Percentiles rank a stretch among this genome's conserved stretches.
These are phyloP conservation scores for Hyphopichia khmerensis DNA, from an alignment of 1,139 yeast species.

Conservation along the genomic window DNA sequence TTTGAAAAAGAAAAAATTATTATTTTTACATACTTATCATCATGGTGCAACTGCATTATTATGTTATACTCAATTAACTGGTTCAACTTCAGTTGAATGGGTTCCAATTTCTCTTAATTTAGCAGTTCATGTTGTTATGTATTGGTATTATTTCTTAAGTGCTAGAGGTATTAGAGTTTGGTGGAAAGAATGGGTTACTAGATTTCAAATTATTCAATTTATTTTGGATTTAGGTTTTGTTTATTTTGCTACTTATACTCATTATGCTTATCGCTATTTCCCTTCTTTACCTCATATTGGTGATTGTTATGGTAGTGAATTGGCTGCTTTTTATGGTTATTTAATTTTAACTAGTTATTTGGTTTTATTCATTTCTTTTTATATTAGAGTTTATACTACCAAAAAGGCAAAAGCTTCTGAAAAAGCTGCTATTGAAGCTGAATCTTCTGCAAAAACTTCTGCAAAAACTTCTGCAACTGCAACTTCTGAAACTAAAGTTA, in stretches of 20 bases:
- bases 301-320: constrained; percentile 87
- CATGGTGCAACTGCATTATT: constrained; percentile 97
- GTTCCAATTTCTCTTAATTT: constrained; percentile 88
- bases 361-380: constrained; percentile 88
- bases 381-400: constrained; percentile 76
- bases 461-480: constrained; percentile 11
- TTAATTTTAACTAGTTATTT: constrained; percentile 86
- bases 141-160: constrained; percentile 94
- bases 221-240: constrained; percentile 86
- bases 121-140: constrained; percentile 95
- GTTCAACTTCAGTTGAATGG: constrained; percentile 91
- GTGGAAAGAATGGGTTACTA: constrained; percentile 99
- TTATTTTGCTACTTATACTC: constrained; percentile 88
- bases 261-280: constrained; percentile 62
- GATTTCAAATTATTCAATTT: constrained; percentile 93
- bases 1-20: constrained; percentile 83
- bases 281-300: constrained; percentile 75
- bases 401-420: constrained; percentile 21
- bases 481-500: constrained; percentile 31
- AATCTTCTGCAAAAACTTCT: constrained; percentile 11
- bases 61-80: constrained; percentile 92
- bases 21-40: constrained; percentile 93
- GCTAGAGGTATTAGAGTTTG: constrained; percentile 95
- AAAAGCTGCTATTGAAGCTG: background rate
- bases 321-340: constrained; percentile 91